Conservation (phyloP, 208 protist genomes). For the Leishmania braziliensis region DNA sequence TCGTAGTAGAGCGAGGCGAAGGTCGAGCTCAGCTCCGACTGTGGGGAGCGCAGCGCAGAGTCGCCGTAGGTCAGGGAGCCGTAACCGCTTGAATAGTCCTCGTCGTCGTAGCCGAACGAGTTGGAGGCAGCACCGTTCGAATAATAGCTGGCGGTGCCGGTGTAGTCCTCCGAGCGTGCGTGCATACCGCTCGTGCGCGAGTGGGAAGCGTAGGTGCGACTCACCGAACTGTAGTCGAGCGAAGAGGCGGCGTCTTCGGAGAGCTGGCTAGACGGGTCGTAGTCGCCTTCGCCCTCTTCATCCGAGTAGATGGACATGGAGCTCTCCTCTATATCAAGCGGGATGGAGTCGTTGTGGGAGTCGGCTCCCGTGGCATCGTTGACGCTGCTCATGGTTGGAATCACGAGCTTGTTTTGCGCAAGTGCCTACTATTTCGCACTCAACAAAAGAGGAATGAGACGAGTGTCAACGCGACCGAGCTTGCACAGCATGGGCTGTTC, state of each 20-base stretch:
- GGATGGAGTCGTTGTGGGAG: constrained; percentile 60
- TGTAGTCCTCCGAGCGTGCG: constrained; percentile 22
- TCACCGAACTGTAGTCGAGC: constrained; percentile 37
- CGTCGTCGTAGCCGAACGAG: constrained; percentile 34
- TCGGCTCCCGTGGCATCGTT: constrained; percentile 55
- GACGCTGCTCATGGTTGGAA: constrained; percentile 63
- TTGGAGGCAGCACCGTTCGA: constrained; percentile 27
- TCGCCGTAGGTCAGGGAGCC: constrained; percentile 50
- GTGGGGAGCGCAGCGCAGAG: constrained; percentile 59
- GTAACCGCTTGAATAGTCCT: constrained; percentile 37
- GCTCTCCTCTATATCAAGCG: constrained; percentile 39
- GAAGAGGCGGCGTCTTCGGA: constrained; percentile 26
- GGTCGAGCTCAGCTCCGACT: constrained; percentile 81
- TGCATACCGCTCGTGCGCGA: constrained; percentile 14
- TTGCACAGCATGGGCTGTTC: too few species aligned
- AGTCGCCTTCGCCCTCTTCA: constrained; percentile 31
- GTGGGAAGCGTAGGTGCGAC: constrained; percentile 26
- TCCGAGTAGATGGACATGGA: constrained; percentile 43
- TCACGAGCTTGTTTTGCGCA: not conserved
- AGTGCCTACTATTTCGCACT: not conserved
- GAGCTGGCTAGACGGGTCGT: constrained; percentile 15
- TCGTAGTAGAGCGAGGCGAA: constrained; percentile 83
- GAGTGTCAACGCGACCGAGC: not conserved
- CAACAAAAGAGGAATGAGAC: not conserved
- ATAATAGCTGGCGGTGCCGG: constrained; percentile 29